A percentile compares a stretch with the other conserved stretches of the same genome.
Conservation (phyloP, 495 filamentous ascomycete genomes). For the Acidiella bohemica region DNA sequence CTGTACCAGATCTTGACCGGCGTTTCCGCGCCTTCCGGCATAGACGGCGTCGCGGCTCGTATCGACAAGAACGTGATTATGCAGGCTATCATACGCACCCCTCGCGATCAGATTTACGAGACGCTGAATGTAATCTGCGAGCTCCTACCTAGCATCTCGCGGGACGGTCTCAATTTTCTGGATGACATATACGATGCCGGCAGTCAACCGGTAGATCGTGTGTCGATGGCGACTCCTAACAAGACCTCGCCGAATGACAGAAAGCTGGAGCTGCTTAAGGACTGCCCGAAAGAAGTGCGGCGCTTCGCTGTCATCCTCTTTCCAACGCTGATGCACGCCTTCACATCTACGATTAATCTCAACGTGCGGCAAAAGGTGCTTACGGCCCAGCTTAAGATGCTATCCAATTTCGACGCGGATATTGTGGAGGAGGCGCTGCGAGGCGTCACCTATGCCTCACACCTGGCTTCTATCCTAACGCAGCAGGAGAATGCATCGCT, state of each 20-base stretch:
- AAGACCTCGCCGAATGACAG: slow-evolving; percentile 61
- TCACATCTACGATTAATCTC: slow-evolving; percentile 96
- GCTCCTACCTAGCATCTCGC: slow-evolving; percentile 59
- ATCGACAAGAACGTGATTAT: slow-evolving; percentile 97
- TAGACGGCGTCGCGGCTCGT: slow-evolving; percentile 69
- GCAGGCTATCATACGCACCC: slow-evolving; percentile 93
- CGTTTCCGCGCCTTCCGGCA: slow-evolving; percentile 73
- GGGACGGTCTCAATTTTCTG: slow-evolving; percentile 35
- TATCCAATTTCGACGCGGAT: slow-evolving; percentile 76
- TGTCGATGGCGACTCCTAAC: slow-evolving; percentile 28
- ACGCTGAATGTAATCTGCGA: slow-evolving; percentile 97
- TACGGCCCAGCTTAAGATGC: slow-evolving; percentile 91
- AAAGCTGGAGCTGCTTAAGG: slow-evolving; percentile 59
- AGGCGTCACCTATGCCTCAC: slow-evolving; percentile 93
- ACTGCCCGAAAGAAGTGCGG: slow-evolving; percentile 71
- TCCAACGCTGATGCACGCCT: slow-evolving; percentile 91
- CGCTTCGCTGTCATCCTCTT: slow-evolving; percentile 92
- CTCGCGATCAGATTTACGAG: slow-evolving; percentile 93
- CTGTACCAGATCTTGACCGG: slow-evolving; percentile 96
- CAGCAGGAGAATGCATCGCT: slow-evolving; percentile 86
- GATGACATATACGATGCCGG: slow-evolving; percentile 42
- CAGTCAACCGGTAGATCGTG: slow-evolving; percentile 28
- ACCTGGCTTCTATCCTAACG: slow-evolving; percentile 86
- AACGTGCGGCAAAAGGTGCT: slow-evolving; percentile 94
- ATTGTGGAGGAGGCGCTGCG: slow-evolving; percentile 79